Percentiles rank a stretch among this genome's conserved stretches.
Evolutionary conservation across 2,329 filamentous ascomycete species (phyloP).

Genomic region (Fusarium pininemorale): DNA sequence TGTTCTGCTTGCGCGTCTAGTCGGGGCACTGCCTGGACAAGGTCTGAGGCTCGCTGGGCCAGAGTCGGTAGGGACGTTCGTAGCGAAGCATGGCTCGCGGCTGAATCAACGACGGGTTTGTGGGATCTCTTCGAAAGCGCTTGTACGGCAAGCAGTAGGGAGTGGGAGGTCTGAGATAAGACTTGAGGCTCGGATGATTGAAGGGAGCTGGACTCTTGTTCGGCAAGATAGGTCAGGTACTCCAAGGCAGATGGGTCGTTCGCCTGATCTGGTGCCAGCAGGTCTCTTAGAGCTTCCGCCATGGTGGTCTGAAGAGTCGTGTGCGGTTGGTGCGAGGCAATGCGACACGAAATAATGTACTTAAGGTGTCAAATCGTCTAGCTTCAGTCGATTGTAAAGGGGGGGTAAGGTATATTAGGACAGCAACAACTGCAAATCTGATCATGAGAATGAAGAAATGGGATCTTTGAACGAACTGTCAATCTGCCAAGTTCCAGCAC

Average conservation of each 20-base stretch:
- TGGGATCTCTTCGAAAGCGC: slow-evolving; percentile 89
- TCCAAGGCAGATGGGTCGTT: slow-evolving; percentile 65
- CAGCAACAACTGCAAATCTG: neutral
- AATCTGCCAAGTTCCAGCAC: neutral
- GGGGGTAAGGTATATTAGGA: neutral
- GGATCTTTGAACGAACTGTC: neutral
- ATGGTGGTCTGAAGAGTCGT: slow-evolving; percentile 35
- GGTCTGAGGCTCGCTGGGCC: slow-evolving; percentile 69
- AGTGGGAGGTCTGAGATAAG: slow-evolving; percentile 83
- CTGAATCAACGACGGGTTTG: slow-evolving; percentile 82
- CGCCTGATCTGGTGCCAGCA: slow-evolving; percentile 45
- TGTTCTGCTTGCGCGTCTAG: slow-evolving; percentile 80
- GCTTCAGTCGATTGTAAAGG: neutral
- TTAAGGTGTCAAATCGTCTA: neutral
- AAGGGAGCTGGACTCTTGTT: slow-evolving; percentile 78
- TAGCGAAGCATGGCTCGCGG: slow-evolving; percentile 79
- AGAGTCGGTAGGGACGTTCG: slow-evolving; percentile 76
- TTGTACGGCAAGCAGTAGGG: slow-evolving; percentile 83
- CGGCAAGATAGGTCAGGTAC: slow-evolving; percentile 82
- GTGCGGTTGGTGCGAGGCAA: neutral
- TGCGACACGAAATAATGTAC: neutral
- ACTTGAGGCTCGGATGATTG: slow-evolving; percentile 79
- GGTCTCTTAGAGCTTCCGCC: slow-evolving; percentile 50
- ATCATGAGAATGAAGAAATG: neutral
- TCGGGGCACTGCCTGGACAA: slow-evolving; percentile 77